These are phyloP conservation scores for Melaleuca alternifolia DNA, from an alignment of 345 rosid species.

Conservation along the genomic window DNA sequence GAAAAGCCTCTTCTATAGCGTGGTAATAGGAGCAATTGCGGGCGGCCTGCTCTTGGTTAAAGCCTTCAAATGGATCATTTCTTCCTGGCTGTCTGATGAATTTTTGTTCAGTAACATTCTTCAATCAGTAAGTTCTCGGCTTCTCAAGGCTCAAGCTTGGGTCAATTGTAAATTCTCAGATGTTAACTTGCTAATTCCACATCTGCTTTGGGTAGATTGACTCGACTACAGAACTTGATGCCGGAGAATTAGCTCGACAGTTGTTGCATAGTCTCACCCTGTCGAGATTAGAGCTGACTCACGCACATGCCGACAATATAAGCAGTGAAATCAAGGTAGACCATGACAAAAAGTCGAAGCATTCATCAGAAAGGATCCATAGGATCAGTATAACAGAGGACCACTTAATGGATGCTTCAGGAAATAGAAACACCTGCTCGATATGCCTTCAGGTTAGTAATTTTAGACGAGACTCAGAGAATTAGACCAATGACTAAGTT, in stretches of 20 bases:
- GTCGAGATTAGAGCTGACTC: background rate
- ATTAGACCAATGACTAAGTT: background rate
- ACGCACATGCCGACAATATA: background rate
- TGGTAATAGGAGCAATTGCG: conserved; percentile 11
- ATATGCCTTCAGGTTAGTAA: conserved; percentile 32
- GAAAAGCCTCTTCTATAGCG: conserved; percentile 14
- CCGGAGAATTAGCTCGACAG: conserved; percentile 13
- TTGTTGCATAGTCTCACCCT: background rate
- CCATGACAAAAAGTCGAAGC: background rate
- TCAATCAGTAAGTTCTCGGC: conserved; percentile 3
- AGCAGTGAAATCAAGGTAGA: background rate
- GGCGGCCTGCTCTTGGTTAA: conserved; percentile 12
- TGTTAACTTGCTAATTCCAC: background rate
- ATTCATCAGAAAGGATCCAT: background rate
- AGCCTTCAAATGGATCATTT: background rate
- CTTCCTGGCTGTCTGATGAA: conserved; percentile 4
- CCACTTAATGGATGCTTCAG: conserved; percentile 3
- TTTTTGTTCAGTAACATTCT: background rate
- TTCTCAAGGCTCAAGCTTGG: background rate
- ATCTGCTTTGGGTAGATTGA: conserved; percentile 38
- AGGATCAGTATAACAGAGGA: conserved; percentile 6
- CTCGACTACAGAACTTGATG: conserved; percentile 70
- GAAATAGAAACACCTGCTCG: conserved; percentile 13
- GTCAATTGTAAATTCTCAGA: background rate
- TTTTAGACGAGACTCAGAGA: background rate